A percentile compares a stretch with the other conserved stretches of the same genome.
Evolutionary conservation across 306 rosid species (phyloP).

Genomic region (Lithocarpus polystachyus): DNA sequence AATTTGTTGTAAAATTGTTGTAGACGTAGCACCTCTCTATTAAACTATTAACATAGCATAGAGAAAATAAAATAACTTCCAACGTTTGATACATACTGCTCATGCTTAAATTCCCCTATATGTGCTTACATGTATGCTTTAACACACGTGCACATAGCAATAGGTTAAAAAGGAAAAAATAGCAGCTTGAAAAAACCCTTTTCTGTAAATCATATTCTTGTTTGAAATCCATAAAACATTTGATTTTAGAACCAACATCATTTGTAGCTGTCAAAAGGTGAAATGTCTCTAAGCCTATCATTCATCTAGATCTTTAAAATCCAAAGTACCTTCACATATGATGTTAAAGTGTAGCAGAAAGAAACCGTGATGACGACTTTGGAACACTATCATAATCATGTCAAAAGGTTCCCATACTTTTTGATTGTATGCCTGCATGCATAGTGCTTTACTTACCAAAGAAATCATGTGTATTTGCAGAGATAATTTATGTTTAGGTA

Average conservation of each 20-base stretch:
- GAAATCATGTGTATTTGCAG: too few relatives aligned
- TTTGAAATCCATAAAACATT: not conserved
- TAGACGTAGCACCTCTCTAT: too few relatives aligned
- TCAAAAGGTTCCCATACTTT: not conserved
- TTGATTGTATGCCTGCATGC: not conserved
- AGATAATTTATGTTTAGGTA: not conserved
- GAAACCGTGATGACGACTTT: not conserved
- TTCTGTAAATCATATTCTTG: not conserved
- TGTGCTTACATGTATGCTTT: too few relatives aligned
- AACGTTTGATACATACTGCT: too few relatives aligned
- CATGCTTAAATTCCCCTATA: too few relatives aligned
- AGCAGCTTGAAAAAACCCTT: not conserved
- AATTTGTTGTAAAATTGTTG: too few relatives aligned
- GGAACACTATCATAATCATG: not conserved
- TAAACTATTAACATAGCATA: too few relatives aligned
- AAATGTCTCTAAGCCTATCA: not conserved
- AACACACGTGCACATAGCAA: not conserved
- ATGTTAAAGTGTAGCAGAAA: not conserved
- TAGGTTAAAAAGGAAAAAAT: not conserved
- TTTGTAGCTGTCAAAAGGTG: not conserved
- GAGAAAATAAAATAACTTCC: too few relatives aligned
- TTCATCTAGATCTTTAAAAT: not conserved
- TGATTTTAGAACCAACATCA: not conserved
- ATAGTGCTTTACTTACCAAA: not conserved
- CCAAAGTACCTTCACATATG: not conserved